Evolutionary conservation across 1,139 yeast genomes (phyloP).

Genomic region (Arxiozyma bovina): DNA sequence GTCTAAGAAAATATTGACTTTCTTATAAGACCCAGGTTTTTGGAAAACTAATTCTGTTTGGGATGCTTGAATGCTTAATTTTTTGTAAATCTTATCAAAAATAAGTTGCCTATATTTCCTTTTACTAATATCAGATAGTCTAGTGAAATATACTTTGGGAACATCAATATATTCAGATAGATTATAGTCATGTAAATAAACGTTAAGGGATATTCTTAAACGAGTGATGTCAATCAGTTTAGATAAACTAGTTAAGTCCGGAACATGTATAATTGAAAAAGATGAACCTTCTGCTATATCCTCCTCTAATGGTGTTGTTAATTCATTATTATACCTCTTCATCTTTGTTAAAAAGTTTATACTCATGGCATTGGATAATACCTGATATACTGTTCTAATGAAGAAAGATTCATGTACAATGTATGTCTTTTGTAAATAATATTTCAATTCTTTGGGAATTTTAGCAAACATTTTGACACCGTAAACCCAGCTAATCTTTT

Average conservation of each 20-base stretch:
- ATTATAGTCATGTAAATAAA: conserved; percentile 49
- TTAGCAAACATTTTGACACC: conserved; percentile 65
- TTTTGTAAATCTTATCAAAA: conserved; percentile 40
- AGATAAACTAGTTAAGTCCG: conserved; percentile 53
- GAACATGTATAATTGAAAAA: conserved; percentile 22
- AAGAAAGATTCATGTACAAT: conserved; percentile 92
- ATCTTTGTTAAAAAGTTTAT: conserved; percentile 33
- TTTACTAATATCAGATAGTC: conserved; percentile 26
- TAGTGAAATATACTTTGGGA: conserved; percentile 28
- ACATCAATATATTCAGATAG: conserved; percentile 30
- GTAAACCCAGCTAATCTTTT: conserved; percentile 61
- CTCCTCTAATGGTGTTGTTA: conserved; percentile 3
- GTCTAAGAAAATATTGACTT: conserved; percentile 42
- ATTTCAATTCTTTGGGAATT: conserved; percentile 51
- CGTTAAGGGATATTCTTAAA: conserved; percentile 66
- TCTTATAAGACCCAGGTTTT: conserved; percentile 49
- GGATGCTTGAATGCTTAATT: conserved; percentile 39
- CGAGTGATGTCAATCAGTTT: conserved; percentile 62
- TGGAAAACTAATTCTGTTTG: conserved; percentile 44
- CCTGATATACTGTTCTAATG: conserved; percentile 68
- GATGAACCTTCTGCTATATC: conserved; percentile 13
- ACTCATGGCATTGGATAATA: conserved; percentile 53
- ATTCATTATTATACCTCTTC: conserved; percentile 2
- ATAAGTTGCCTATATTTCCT: conserved; percentile 32
- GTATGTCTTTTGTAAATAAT: conserved; percentile 52